Evolutionary conservation across 176 grass and related monocot genomes (phyloP), one percentile per base, ranked within the genome.

Genomic region (Zea luxurians): DNA sequence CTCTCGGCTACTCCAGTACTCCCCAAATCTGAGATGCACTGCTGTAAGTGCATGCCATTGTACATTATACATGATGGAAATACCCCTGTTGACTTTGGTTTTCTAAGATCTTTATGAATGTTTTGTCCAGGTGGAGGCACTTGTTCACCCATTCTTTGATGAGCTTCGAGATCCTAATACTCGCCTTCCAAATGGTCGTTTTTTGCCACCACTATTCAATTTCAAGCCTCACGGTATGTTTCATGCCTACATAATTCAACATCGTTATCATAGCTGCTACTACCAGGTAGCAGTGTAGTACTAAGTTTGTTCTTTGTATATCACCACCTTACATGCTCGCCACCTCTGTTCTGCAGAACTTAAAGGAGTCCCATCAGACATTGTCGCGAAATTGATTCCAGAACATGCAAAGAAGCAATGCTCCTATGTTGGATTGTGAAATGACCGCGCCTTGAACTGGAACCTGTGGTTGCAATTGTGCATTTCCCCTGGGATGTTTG

Each of bases 371-470:
- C 89, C 91, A 2, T 15, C 36, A 37, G 95, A 92, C 41, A 86
- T 86, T 48, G 62, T 85, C 8, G 74, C 47, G 0, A 98, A 98
- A 77, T 73, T 98, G 47, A 88, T 98, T 80, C 95, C 95, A n/a
- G 91, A 98, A 65, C 95, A 98, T 64, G 89, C 85, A 11, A 94
- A 86, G 81, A 98, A 94, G 85, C 91, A 98, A 53, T 89, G 85
- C 78, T 35, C 87, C 48, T 80, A 90, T 70, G 54, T 91, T 61
- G 85, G 89, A 82, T 78, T 88, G 48, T 90, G 85, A 94, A 83
- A 67, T 48, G 5, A 3, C 4, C 1, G 13, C 4, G 27, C 50
- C 0, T 1, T 12, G 17, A 21, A 20, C 12, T 46, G 70, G 64
- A 40, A 41, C 57, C 21, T 77, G 46, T 49, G 36, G 57, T 46